These are phyloP conservation scores for Cercospora berteroae DNA, from an alignment of 2,329 filamentous ascomycete species.

Conservation along the genomic window DNA sequence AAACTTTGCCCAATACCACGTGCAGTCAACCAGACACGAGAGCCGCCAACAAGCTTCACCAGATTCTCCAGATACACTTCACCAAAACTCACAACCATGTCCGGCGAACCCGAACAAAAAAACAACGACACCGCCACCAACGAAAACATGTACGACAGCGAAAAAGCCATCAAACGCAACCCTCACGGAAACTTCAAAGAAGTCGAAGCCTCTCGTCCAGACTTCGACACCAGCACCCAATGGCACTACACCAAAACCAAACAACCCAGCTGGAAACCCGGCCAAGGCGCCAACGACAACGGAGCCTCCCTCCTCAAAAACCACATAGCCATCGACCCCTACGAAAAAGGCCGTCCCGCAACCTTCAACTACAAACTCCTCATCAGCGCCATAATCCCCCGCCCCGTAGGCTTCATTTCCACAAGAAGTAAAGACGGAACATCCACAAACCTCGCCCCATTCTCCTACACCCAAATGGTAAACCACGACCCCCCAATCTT, in stretches of 20 bases:
- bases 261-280: slow-evolving; percentile 64
- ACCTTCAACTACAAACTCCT: slow-evolving; percentile 87
- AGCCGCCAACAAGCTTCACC: not conserved
- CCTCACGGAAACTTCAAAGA: slow-evolving; percentile 71
- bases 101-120: slow-evolving; percentile 32
- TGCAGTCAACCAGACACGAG: not conserved
- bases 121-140: slow-evolving; percentile 29
- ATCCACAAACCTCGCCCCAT: slow-evolving; percentile 77
- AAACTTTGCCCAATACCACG: not conserved
- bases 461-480: slow-evolving; percentile 81
- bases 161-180: slow-evolving; percentile 23
- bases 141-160: slow-evolving; percentile 42
- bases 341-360: slow-evolving; percentile 65
- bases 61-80: not conserved
- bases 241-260: slow-evolving; percentile 63
- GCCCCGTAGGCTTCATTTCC: slow-evolving; percentile 69
- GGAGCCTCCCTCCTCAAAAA: slow-evolving; percentile 52
- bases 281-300: slow-evolving; percentile 61
- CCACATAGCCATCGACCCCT: slow-evolving; percentile 79
- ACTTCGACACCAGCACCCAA: slow-evolving; percentile 52
- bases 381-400: slow-evolving; percentile 77
- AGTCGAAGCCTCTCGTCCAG: slow-evolving; percentile 64
- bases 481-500: slow-evolving; percentile 87
- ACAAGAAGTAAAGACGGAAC: slow-evolving; percentile 61
- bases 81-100: slow-evolving; percentile 24